These are phyloP conservation scores for Turritis glabra DNA, from an alignment of 345 rosid genomes.

Conservation along the genomic window DNA sequence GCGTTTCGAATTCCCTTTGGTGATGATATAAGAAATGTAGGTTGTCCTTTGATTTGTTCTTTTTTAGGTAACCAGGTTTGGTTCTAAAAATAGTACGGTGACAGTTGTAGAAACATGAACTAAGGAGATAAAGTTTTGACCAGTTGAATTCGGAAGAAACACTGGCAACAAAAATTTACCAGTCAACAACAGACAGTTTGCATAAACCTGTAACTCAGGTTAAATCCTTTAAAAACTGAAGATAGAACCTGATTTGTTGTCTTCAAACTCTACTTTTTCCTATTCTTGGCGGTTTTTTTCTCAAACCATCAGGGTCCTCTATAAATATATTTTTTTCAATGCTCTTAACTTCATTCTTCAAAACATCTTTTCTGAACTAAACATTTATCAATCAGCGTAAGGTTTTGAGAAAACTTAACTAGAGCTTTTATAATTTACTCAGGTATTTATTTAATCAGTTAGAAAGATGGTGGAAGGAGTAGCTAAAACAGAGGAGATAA, in stretches of 20 bases:
- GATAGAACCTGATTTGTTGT: neutral
- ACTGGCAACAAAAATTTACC: neutral
- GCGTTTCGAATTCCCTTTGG: neutral
- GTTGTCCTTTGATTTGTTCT: neutral
- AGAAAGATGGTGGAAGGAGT: constrained; percentile 59
- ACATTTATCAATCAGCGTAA: neutral
- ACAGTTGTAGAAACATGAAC: neutral
- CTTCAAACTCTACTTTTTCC: neutral
- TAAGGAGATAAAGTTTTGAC: neutral
- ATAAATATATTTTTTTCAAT: neutral
- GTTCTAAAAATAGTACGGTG: neutral
- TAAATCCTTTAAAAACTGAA: neutral
- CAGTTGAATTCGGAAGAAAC: neutral
- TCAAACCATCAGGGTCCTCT: neutral
- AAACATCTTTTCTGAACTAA: neutral
- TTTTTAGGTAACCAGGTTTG: neutral
- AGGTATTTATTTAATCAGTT: neutral
- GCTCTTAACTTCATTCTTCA: neutral
- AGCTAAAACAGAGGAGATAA: constrained; percentile 53
- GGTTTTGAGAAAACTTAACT: neutral
- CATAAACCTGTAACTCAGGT: neutral
- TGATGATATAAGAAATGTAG: neutral
- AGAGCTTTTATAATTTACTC: neutral
- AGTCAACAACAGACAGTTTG: neutral
- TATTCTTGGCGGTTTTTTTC: neutral